A percentile compares a stretch with the other conserved stretches of the same genome.
These are phyloP conservation scores for Meira miltonrushii DNA, from an alignment of 1,284 basidiomycete species.

Conservation along the genomic window DNA sequence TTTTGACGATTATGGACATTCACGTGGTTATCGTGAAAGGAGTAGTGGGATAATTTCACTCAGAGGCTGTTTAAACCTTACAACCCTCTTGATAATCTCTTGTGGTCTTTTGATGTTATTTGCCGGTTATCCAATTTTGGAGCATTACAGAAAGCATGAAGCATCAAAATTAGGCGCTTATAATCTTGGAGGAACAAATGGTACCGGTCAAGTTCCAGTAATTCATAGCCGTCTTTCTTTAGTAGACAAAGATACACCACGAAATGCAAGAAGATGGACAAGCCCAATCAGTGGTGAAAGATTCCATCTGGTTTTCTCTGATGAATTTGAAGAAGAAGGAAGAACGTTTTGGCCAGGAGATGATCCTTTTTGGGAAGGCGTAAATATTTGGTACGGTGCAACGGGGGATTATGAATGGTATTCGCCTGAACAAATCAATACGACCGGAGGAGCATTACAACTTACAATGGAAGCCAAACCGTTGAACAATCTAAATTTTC, in stretches of 20 bases:
- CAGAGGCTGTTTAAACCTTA: constrained; percentile 38
- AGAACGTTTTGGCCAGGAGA: constrained; percentile 46
- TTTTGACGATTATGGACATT: not conserved
- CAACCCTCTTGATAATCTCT: constrained; percentile 36
- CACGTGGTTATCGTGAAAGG: not conserved
- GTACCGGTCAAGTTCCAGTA: constrained; percentile 19
- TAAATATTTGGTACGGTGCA: constrained; percentile 38
- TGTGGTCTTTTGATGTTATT: constrained; percentile 42
- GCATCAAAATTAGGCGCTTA: constrained; percentile 19
- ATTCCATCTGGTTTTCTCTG: constrained; percentile 42
- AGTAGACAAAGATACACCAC: constrained; percentile 35
- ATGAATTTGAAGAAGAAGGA: constrained; percentile 40
- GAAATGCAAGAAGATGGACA: constrained; percentile 19
- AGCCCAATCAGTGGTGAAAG: constrained; percentile 19
- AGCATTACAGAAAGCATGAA: constrained; percentile 32
- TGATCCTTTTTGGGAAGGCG: constrained; percentile 32
- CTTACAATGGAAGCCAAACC: constrained; percentile 32
- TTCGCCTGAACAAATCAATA: constrained; percentile 35
- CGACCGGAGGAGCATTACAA: constrained; percentile 28
- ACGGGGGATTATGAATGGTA: constrained; percentile 42
- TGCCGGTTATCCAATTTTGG: constrained; percentile 46
- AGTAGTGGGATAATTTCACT: not conserved
- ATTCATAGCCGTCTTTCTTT: constrained; percentile 13
- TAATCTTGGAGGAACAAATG: constrained; percentile 51
- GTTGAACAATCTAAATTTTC: constrained; percentile 43